These are phyloP conservation scores for Ensete glaucum DNA, from an alignment of 176 grass and related monocot species.

Conservation along the genomic window DNA sequence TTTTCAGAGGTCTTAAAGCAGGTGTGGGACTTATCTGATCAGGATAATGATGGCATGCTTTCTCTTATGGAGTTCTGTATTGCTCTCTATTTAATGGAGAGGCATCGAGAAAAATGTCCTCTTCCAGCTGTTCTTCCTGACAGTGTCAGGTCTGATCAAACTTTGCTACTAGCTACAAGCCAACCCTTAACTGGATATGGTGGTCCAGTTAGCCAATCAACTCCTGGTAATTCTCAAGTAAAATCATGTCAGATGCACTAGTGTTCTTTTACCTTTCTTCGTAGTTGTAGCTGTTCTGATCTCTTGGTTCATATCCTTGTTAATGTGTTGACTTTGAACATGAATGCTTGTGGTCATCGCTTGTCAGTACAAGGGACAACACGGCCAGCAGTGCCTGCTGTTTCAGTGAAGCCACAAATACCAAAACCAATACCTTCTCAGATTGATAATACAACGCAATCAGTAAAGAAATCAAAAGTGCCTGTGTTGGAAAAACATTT, in stretches of 20 bases:
- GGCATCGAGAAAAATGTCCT: conserved; percentile 63
- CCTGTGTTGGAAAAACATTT: conserved; percentile 84
- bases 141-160: conserved; percentile 78
- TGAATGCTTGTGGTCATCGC: conserved; percentile 32
- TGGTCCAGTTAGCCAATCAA: conserved; percentile 37
- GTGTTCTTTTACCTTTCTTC: not conserved
- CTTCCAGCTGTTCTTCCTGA: conserved; percentile 77
- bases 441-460: conserved; percentile 28
- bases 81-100: conserved; percentile 95
- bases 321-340: not conserved
- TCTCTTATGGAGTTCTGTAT: conserved; percentile 90
- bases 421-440: conserved; percentile 46
- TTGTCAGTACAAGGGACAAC: conserved; percentile 42
- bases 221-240: conserved; percentile 46
- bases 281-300: not conserved
- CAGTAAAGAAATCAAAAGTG: conserved; percentile 72
- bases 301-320: conserved; percentile 23
- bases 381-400: conserved; percentile 42
- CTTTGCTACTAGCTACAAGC: conserved; percentile 66
- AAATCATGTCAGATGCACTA: conserved; percentile 3
- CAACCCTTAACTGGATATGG: conserved; percentile 61
- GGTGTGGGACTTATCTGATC: conserved; percentile 98
- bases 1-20: conserved; percentile 80
- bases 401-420: conserved; percentile 51
- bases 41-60: conserved; percentile 99